Percentiles rank a stretch among this genome's conserved stretches.
phyloP scores from a whole-genome alignment of 352 stramenopile species.

The Pythium oligandrum region DNA sequence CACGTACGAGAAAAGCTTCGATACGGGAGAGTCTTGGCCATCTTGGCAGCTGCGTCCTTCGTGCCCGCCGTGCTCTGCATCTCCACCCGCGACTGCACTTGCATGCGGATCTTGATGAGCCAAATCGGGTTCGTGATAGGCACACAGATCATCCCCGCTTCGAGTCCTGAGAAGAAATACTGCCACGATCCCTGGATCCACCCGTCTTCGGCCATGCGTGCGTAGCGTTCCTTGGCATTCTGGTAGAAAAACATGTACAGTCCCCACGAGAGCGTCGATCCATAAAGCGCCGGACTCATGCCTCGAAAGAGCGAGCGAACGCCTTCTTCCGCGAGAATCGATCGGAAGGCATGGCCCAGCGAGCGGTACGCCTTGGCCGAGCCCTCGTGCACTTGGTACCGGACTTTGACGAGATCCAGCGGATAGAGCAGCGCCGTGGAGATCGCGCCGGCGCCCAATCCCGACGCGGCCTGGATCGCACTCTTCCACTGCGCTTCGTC shows the following conservation, averaged over 20 bases:
- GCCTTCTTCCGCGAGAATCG: constrained; percentile 84
- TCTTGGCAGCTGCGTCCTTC: constrained; percentile 51
- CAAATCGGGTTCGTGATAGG: constrained; percentile 98
- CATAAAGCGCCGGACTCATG: constrained; percentile 94
- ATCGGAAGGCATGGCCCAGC: constrained; percentile 63
- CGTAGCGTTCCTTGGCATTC: constrained; percentile 88
- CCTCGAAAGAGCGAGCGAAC: constrained; percentile 90
- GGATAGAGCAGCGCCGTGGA: constrained; percentile 91
- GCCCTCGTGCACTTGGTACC: constrained; percentile 95
- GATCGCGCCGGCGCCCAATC: constrained; percentile 70
- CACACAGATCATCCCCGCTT: constrained; percentile 89
- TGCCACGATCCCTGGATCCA: constrained; percentile 75
- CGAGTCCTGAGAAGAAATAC: constrained; percentile 78
- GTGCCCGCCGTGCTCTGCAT: constrained; percentile 33
- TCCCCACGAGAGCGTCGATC: constrained; percentile 94
- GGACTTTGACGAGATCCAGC: constrained; percentile 96
- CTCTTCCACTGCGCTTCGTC: constrained; percentile 58
- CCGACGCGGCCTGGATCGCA: constrained; percentile 61
- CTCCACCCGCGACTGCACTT: constrained; percentile 75
- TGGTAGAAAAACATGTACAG: constrained; percentile 99
- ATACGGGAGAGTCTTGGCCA: constrained; percentile 61
- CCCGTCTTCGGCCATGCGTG: constrained; percentile 59
- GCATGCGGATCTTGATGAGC: constrained; percentile 97
- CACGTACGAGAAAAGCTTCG: constrained; percentile 48
- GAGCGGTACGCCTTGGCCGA: constrained; percentile 65